A percentile compares a stretch with the other conserved stretches of the same genome.
phyloP scores from a whole-genome alignment of 1,284 basidiomycete species.

The Ganoderma leucocontextum region DNA sequence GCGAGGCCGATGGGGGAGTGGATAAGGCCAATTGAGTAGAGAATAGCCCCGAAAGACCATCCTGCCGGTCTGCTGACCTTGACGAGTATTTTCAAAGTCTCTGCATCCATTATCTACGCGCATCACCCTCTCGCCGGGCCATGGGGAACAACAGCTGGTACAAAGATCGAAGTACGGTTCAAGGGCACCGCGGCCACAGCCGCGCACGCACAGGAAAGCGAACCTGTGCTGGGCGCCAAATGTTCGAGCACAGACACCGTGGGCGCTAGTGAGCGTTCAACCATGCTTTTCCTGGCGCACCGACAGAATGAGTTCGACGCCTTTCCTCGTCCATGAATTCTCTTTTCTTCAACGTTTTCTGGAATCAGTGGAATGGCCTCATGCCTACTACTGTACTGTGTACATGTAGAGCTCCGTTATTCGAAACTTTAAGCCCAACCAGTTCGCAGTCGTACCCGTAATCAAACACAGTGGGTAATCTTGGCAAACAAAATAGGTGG shows the following conservation, averaged over 20 bases:
- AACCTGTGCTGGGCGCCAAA: too few species aligned
- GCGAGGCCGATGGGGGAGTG: conserved; percentile 11
- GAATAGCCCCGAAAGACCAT: conserved; percentile 28
- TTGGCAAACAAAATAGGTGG: not conserved
- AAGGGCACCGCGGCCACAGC: too few species aligned
- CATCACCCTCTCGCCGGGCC: not conserved
- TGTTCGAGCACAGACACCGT: too few species aligned
- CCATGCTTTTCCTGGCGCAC: too few species aligned
- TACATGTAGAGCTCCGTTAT: too few species aligned
- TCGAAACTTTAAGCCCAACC: not conserved
- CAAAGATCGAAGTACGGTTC: not conserved
- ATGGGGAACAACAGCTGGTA: not conserved
- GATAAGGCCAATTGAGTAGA: conserved; percentile 26
- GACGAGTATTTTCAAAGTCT: not conserved
- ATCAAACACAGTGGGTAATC: not conserved
- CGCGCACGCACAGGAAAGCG: too few species aligned
- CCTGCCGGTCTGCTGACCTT: conserved; percentile 23
- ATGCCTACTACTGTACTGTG: too few species aligned
- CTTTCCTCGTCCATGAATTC: too few species aligned
- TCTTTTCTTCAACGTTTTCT: too few species aligned
- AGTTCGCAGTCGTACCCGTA: not conserved
- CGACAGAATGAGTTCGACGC: too few species aligned
- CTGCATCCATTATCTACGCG: not conserved
- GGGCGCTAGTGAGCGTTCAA: too few species aligned
- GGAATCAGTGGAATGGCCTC: too few species aligned